Evolutionary conservation across 257 asterid species (phyloP).

Genomic region (Nicotiana paniculata): DNA sequence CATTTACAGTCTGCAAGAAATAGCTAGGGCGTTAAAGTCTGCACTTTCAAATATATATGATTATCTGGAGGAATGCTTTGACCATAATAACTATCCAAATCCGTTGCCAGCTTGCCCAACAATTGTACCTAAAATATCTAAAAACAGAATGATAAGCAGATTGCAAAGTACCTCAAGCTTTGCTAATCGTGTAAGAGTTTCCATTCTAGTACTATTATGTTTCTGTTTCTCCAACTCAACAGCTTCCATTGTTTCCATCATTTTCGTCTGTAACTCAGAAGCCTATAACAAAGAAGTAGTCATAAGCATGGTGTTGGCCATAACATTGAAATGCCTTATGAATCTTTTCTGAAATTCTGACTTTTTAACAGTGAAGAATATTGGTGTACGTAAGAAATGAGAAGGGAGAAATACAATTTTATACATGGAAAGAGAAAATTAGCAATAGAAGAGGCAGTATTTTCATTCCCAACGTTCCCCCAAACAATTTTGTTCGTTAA

Average conservation of each 20-base stretch:
- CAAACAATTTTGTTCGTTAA: neutral
- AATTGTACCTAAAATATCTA: neutral
- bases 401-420: neutral
- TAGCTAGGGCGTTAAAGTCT: constrained; percentile 10
- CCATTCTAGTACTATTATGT: constrained; percentile 92
- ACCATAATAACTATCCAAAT: neutral
- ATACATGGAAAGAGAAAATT: neutral
- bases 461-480: neutral
- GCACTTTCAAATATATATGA: neutral
- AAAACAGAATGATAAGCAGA: constrained; percentile 10
- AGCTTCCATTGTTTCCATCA: constrained; percentile 96
- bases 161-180: constrained; percentile 62
- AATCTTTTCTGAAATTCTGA: neutral
- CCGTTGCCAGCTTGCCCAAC: neutral
- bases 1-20: constrained; percentile 67
- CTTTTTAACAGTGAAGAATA: neutral
- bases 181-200: constrained; percentile 64
- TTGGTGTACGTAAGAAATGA: neutral
- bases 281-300: constrained; percentile 45
- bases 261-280: constrained; percentile 75
- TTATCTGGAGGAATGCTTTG: neutral
- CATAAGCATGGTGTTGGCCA: neutral
- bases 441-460: neutral
- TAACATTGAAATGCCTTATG: neutral
- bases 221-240: constrained; percentile 92